Base-by-base conservation (phyloP, 108 stramenopile species). In the Heterococcus sp. region DNA sequence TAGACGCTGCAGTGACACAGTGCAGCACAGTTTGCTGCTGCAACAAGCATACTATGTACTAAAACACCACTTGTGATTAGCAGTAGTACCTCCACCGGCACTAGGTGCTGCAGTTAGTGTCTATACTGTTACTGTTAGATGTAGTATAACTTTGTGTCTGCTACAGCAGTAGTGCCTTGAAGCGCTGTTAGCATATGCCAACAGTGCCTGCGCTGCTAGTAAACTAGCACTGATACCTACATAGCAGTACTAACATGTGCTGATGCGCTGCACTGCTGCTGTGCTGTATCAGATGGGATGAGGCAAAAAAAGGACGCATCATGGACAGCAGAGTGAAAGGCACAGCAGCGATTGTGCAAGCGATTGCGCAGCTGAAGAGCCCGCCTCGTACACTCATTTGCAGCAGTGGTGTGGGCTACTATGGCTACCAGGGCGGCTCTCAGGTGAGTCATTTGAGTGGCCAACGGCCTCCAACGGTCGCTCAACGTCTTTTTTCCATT, bases 291-390 rank as follows among this genome's bases (percentile, higher is more conserved):
- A 58, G 46, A 21, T 58, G 74, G 74, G 38, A 11, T 31, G 74
- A 75, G 74, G 74, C 28, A 2, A 75, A 75, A 37, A 75, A 75
- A 31, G 32, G 27, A 28, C 3, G 58, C 4, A 75, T 75, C 33
- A 21, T 75, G 39, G 74, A 46, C 63, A 75, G 74, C 66, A 34
- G 74, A 5, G 74, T 75, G 2, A 11, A 39, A 31, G 38, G 11
- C 2, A 75, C 37, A 8, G 46, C 46, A 58, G 46, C 3, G 21
- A 33, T 27, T 40, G 38, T 5, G 4, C 27, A 58, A 21, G 46
- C 46, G 14, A 58, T 58, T 14, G 21, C 14, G 14, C 46, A 58
- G 46, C 8, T 58, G 46, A 58, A 58, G 46, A 8, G 46, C 14
- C 46, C 46, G 8, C 46, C 46, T 8, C 8, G 21, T 8, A 58